Evolutionary conservation across 805 yeast genomes (phyloP).

Genomic region (Barnettozyma vustinii): DNA sequence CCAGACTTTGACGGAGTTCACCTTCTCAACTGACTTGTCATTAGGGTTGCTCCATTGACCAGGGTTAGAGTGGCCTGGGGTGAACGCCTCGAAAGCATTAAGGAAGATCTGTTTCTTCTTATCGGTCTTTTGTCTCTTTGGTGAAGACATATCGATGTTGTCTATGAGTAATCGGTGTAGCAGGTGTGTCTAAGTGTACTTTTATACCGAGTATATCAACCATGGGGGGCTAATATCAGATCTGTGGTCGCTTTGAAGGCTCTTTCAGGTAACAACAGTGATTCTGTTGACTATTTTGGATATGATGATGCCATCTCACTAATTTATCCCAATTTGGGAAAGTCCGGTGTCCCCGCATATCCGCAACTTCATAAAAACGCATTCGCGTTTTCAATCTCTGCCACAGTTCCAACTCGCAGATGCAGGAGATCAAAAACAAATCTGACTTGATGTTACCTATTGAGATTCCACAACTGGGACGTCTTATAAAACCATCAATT

Average conservation of each 20-base stretch:
- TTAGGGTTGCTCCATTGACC: conserved; percentile 22
- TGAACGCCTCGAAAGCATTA: conserved; percentile 12
- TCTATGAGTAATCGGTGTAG: no score
- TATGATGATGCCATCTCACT: conserved; percentile 3
- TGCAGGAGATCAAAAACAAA: neutral
- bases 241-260: neutral
- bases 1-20: conserved; percentile 15
- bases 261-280: no score
- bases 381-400: neutral
- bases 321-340: conserved; percentile 7
- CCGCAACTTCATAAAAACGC: no score
- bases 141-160: neutral
- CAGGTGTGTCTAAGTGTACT: no score
- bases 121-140: conserved; percentile 6
- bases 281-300: neutral
- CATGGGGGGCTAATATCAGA: no score
- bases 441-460: no score
- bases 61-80: conserved; percentile 15
- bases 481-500: neutral
- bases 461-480: neutral
- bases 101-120: conserved; percentile 6
- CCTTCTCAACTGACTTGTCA: conserved; percentile 14
- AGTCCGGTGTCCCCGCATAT: neutral
- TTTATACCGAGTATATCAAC: neutral
- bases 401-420: neutral